A percentile compares a stretch with the other conserved stretches of the same genome.
These are phyloP conservation scores for Leptodontidium sp. DNA, from an alignment of 2,329 filamentous ascomycete species.

Conservation along the genomic window DNA sequence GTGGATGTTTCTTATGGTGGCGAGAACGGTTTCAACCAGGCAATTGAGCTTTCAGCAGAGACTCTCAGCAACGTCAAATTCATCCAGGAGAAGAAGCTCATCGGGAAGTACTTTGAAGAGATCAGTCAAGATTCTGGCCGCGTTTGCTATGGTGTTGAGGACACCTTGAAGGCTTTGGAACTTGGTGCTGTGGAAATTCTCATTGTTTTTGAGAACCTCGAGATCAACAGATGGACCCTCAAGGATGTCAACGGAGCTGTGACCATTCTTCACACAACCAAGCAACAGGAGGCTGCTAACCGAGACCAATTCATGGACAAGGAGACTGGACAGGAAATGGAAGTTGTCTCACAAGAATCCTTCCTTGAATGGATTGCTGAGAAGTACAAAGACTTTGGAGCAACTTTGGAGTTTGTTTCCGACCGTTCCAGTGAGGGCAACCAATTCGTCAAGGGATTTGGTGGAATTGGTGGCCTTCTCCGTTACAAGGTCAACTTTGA, in stretches of 20 bases:
- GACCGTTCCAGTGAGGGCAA: constrained; percentile 98
- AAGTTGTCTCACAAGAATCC: constrained; percentile 83
- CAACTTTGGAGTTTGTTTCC: constrained; percentile 94
- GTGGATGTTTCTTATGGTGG: constrained; percentile 99
- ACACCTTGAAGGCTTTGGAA: constrained; percentile 96
- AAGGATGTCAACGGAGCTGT: constrained; percentile 80
- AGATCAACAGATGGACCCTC: constrained; percentile 89
- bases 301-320: constrained; percentile 93
- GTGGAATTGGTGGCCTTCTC: constrained; percentile 95
- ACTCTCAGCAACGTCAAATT: constrained; percentile 99
- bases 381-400: constrained; percentile 97
- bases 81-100: constrained; percentile 99
- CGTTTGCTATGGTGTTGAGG: constrained; percentile 97
- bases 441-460: constrained; percentile 99
- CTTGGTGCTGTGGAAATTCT: constrained; percentile 92
- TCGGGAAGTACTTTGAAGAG: constrained; percentile 98
- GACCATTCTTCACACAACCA: constrained; percentile 85
- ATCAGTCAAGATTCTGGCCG: constrained; percentile 97
- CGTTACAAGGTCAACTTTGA: constrained; percentile 99
- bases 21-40: constrained; percentile 99
- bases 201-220: constrained; percentile 97
- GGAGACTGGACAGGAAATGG: constrained; percentile 96
- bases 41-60: constrained; percentile 93
- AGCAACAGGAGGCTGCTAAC: constrained; percentile 77
- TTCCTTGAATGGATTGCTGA: constrained; percentile 99